These are phyloP conservation scores for Pythium monospermum DNA, from an alignment of 352 stramenopile species.

Conservation along the genomic window DNA sequence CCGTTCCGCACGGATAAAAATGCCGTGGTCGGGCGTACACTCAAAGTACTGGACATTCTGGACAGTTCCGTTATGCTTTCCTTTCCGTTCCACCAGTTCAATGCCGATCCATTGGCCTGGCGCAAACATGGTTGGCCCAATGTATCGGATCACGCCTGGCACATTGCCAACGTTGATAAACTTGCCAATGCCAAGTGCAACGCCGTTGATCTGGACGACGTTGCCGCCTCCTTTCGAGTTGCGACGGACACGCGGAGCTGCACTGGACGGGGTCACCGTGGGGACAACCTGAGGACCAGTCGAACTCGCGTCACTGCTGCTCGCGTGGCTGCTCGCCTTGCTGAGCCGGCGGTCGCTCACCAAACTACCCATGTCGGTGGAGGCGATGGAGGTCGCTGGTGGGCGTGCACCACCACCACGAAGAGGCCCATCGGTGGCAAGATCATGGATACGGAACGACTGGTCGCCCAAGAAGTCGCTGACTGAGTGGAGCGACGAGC, in stretches of 20 bases:
- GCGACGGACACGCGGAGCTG: constrained; percentile 14
- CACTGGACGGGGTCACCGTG: neutral
- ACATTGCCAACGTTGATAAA: constrained; percentile 52
- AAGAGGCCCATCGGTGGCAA: neutral
- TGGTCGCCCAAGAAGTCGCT: constrained; percentile 27
- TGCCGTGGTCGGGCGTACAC: constrained; percentile 45
- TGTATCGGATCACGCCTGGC: constrained; percentile 61
- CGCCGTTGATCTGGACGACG: constrained; percentile 38
- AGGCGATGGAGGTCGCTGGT: neutral
- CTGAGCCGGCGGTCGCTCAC: constrained; percentile 8
- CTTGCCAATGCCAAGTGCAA: constrained; percentile 41
- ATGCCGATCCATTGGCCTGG: constrained; percentile 67
- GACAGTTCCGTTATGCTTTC: constrained; percentile 62
- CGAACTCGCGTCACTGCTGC: constrained; percentile 12
- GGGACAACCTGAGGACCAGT: constrained; percentile 4
- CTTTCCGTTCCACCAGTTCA: constrained; percentile 52
- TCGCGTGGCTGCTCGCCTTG: constrained; percentile 12
- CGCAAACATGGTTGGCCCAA: constrained; percentile 60
- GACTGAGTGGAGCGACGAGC: constrained; percentile 42
- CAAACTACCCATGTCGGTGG: neutral
- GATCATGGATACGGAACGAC: constrained; percentile 14
- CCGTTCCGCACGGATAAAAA: constrained; percentile 65
- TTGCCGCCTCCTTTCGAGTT: constrained; percentile 38
- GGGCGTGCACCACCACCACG: neutral
- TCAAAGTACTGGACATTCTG: constrained; percentile 49